These are phyloP conservation scores for Mycena vitilis DNA, from an alignment of 768 basidiomycete genomes.

Conservation along the genomic window DNA sequence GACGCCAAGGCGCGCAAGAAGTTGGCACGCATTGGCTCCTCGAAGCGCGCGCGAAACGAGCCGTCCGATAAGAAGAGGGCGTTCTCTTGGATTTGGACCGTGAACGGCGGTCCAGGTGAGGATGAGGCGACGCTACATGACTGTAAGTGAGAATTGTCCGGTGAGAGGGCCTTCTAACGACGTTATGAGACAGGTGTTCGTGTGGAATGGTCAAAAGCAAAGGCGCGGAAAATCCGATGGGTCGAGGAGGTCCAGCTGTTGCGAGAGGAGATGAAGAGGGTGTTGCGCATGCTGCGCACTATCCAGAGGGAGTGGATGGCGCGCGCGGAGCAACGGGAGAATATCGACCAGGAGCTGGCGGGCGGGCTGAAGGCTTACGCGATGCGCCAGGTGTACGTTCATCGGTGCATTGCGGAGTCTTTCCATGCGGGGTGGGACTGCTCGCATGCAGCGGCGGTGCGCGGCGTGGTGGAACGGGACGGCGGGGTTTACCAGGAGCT, in stretches of 20 bases:
- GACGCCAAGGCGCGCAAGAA: slow-evolving; percentile 5
- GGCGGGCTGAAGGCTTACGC: slow-evolving; percentile 12
- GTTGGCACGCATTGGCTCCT: neutral
- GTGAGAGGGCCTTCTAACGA: too few relatives aligned
- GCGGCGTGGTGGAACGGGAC: slow-evolving; percentile 1
- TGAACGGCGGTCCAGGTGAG: neutral
- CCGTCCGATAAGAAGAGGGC: neutral
- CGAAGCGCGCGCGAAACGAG: too few relatives aligned
- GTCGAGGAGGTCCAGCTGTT: slow-evolving; percentile 40
- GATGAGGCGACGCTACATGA: slow-evolving; percentile 11
- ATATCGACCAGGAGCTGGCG: slow-evolving; percentile 1
- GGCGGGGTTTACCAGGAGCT: neutral
- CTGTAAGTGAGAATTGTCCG: neutral
- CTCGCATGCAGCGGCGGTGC: slow-evolving; percentile 2
- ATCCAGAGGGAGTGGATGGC: slow-evolving; percentile 3
- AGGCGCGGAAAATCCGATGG: slow-evolving; percentile 7
- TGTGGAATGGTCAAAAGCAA: slow-evolving; percentile 11
- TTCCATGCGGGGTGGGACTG: slow-evolving; percentile 5
- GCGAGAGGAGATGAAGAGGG: slow-evolving; percentile 42
- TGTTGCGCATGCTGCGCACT: slow-evolving; percentile 8
- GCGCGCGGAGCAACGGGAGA: neutral
- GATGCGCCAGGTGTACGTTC: slow-evolving; percentile 6
- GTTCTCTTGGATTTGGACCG: slow-evolving; percentile 24
- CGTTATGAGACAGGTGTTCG: neutral
- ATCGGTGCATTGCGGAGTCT: neutral